These are phyloP conservation scores for Taphrina flavorubra DNA, from an alignment of 1,139 yeast species.

Conservation along the genomic window DNA sequence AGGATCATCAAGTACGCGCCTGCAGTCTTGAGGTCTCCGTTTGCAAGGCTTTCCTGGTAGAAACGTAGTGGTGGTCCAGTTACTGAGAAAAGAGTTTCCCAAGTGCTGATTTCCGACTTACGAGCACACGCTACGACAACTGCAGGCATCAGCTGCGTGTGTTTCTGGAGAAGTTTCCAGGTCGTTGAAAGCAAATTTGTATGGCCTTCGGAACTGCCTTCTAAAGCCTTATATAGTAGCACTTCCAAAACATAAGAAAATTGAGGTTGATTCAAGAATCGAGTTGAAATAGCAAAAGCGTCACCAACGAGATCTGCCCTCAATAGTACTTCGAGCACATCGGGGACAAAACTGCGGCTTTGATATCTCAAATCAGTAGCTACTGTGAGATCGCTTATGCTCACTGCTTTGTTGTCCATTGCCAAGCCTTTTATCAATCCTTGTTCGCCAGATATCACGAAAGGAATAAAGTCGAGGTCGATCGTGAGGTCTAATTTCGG, in stretches of 20 bases:
- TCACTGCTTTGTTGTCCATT: background rate
- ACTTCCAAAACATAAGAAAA: constrained; percentile 60
- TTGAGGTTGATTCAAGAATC: constrained; percentile 48
- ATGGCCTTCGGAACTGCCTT: constrained; percentile 44
- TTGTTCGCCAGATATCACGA: constrained; percentile 11
- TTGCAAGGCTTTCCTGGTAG: constrained; percentile 53
- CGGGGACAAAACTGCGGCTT: constrained; percentile 12
- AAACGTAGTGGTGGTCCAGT: constrained; percentile 54
- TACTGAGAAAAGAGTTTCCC: constrained; percentile 61
- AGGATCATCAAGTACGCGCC: constrained; percentile 55
- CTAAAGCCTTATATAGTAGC: constrained; percentile 54
- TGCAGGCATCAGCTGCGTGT: constrained; percentile 44
- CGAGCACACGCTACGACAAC: constrained; percentile 65
- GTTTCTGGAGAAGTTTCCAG: constrained; percentile 23
- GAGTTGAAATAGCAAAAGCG: constrained; percentile 10
- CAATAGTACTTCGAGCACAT: constrained; percentile 9
- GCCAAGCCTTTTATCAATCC: constrained; percentile 20
- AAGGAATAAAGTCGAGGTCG: constrained; percentile 23
- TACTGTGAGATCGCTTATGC: background rate
- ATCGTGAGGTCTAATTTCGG: background rate
- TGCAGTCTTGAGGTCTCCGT: constrained; percentile 54
- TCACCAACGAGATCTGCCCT: constrained; percentile 1
- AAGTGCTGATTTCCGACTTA: constrained; percentile 68
- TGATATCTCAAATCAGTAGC: background rate
- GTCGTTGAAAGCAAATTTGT: background rate